A percentile compares a stretch with the other conserved stretches of the same genome.
Evolutionary conservation across 2,329 filamentous ascomycete genomes (phyloP).

Genomic region (Diaporthe vexans): DNA sequence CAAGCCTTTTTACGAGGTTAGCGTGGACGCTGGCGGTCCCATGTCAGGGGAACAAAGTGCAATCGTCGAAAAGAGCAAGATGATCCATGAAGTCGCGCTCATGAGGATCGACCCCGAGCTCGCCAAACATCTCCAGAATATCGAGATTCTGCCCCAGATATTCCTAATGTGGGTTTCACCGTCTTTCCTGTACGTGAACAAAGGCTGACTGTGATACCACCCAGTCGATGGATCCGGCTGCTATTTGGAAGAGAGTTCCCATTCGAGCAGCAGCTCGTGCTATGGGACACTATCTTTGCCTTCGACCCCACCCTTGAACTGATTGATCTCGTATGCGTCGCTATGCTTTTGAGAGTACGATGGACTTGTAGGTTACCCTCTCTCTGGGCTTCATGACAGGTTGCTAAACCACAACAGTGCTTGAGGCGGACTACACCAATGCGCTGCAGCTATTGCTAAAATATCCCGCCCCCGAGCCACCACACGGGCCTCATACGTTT

Average conservation of each 20-base stretch:
- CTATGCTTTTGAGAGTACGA: slow-evolving; percentile 92
- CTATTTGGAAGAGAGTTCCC: slow-evolving; percentile 94
- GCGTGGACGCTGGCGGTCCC: slow-evolving; percentile 48
- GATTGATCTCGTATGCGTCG: slow-evolving; percentile 91
- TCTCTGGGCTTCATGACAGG: slow-evolving; percentile 12
- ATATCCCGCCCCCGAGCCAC: slow-evolving; percentile 77
- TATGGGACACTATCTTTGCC: slow-evolving; percentile 95
- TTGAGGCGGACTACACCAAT: slow-evolving; percentile 89
- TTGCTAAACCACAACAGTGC: slow-evolving; percentile 66
- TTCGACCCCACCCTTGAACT: slow-evolving; percentile 85
- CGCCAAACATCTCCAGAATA: slow-evolving; percentile 81
- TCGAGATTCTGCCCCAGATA: slow-evolving; percentile 95
- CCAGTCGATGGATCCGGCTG: slow-evolving; percentile 92
- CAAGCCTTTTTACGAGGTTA: slow-evolving; percentile 87
- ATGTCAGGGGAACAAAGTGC: slow-evolving; percentile 63
- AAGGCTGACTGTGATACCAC: background rate
- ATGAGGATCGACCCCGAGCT: slow-evolving; percentile 86
- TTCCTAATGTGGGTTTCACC: slow-evolving; percentile 82
- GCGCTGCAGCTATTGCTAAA: slow-evolving; percentile 86
- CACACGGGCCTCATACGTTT: slow-evolving; percentile 81
- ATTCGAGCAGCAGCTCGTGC: slow-evolving; percentile 83
- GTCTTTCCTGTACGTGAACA: slow-evolving; percentile 30
- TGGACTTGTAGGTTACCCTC: slow-evolving; percentile 79
- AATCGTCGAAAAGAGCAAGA: slow-evolving; percentile 87
- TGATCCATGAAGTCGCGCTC: slow-evolving; percentile 87